Percentiles rank a stretch among this genome's conserved stretches.
Conservation (phyloP, 1,284 basidiomycete species). For the Earliella scabrosa region DNA sequence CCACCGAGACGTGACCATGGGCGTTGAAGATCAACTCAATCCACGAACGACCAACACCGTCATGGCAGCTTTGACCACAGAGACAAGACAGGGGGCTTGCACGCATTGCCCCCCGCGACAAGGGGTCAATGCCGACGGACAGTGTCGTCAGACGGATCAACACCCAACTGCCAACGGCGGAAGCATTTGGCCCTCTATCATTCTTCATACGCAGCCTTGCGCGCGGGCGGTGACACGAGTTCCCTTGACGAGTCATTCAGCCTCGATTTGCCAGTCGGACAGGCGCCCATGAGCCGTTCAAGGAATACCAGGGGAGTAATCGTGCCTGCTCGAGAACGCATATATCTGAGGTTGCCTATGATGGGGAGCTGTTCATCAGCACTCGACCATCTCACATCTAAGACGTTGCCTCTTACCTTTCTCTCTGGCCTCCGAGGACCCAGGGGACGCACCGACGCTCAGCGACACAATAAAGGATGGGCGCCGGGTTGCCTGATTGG, state of each 20-base stretch:
- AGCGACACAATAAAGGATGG: conserved; percentile 2
- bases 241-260: conserved; percentile 1
- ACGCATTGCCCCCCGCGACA: too few species aligned
- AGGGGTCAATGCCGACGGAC: too few species aligned
- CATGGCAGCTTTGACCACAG: too few species aligned
- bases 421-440: too few species aligned
- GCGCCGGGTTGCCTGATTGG: background rate
- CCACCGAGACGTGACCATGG: too few species aligned
- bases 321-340: background rate
- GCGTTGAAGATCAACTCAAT: too few species aligned
- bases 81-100: too few species aligned
- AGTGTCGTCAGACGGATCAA: too few species aligned
- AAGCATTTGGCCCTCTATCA: background rate
- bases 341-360: background rate
- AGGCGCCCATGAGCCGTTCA: background rate
- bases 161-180: background rate
- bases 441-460: background rate
- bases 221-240: background rate
- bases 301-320: background rate
- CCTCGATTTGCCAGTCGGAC: background rate
- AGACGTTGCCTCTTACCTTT: too few species aligned
- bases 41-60: too few species aligned
- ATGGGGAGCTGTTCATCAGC: too few species aligned
- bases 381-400: too few species aligned
- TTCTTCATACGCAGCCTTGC: background rate